These are phyloP conservation scores for Circinella umbellata DNA, from an alignment of 371 early-diverging fungal genomes.

Conservation along the genomic window DNA sequence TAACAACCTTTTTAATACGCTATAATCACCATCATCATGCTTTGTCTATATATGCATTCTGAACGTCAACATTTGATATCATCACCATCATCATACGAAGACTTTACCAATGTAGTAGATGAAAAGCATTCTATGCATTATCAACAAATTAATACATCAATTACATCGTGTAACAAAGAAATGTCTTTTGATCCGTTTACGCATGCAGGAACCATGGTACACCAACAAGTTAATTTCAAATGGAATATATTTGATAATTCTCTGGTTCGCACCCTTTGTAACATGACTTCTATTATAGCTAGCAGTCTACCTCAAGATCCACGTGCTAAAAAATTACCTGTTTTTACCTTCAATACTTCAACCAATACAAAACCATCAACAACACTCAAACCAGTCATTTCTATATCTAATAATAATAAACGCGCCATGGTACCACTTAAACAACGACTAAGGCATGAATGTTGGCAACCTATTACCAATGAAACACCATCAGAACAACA, in stretches of 20 bases:
- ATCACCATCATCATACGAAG: background rate
- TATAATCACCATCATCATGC: background rate
- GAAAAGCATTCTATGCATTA: background rate
- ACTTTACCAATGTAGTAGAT: background rate
- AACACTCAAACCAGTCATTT: background rate
- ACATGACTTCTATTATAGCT: background rate
- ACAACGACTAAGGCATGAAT: background rate
- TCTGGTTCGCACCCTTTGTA: background rate
- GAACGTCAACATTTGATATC: background rate
- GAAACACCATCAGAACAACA: background rate
- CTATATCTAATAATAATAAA: background rate
- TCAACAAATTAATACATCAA: background rate
- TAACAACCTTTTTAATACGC: no score
- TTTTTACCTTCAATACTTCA: background rate
- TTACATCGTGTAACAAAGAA: background rate
- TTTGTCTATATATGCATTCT: constrained; percentile 3
- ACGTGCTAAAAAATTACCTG: background rate
- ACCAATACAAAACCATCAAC: background rate
- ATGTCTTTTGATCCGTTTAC: constrained; percentile 1
- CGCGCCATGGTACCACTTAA: background rate
- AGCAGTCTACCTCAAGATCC: background rate
- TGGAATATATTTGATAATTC: background rate
- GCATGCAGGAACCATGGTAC: constrained; percentile 4
- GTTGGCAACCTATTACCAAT: constrained; percentile 1
- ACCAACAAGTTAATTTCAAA: constrained; percentile 4